These are phyloP conservation scores for Plasmodium fragile DNA, from an alignment of 169 alveolate species.

Conservation along the genomic window DNA sequence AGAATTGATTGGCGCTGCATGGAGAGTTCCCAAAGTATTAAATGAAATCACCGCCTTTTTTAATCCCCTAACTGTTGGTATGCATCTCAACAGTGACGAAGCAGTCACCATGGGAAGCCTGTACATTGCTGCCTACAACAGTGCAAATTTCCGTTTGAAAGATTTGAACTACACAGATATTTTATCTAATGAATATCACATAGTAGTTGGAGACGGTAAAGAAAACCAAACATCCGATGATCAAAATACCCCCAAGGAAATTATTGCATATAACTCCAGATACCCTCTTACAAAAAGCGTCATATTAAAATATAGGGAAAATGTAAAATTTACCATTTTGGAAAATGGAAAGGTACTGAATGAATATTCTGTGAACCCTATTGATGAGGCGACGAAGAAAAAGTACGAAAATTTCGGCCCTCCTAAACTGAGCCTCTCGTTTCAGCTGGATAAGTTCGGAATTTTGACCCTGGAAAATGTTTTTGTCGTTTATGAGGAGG, in stretches of 20 bases:
- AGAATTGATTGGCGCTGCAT: conserved; percentile 85
- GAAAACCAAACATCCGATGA: conserved; percentile 26
- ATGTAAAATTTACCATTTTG: conserved; percentile 47
- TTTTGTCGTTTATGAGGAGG: conserved; percentile 40
- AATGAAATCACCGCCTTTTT: conserved; percentile 78
- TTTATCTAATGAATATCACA: conserved; percentile 76
- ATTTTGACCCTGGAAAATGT: conserved; percentile 29
- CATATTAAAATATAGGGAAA: conserved; percentile 37
- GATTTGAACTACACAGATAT: conserved; percentile 77
- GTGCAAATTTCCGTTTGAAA: conserved; percentile 82
- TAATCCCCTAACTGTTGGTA: conserved; percentile 82
- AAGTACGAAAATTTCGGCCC: conserved; percentile 28
- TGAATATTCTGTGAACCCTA: conserved; percentile 10
- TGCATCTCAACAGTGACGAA: conserved; percentile 87
- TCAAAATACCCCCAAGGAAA: conserved; percentile 25
- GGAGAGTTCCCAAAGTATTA: conserved; percentile 85
- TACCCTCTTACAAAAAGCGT: conserved; percentile 66
- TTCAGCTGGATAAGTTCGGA: conserved; percentile 57
- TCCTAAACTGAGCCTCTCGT: conserved; percentile 37
- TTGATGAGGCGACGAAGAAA: conserved; percentile 33
- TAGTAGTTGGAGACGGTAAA: conserved; percentile 28
- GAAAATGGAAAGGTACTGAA: conserved; percentile 58
- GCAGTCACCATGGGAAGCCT: conserved; percentile 86
- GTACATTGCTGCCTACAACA: conserved; percentile 84
- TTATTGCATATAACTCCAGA: conserved; percentile 36